Base-by-base conservation (phyloP, 352 stramenopile genomes). In the Globisporangium heterothallicum region DNA sequence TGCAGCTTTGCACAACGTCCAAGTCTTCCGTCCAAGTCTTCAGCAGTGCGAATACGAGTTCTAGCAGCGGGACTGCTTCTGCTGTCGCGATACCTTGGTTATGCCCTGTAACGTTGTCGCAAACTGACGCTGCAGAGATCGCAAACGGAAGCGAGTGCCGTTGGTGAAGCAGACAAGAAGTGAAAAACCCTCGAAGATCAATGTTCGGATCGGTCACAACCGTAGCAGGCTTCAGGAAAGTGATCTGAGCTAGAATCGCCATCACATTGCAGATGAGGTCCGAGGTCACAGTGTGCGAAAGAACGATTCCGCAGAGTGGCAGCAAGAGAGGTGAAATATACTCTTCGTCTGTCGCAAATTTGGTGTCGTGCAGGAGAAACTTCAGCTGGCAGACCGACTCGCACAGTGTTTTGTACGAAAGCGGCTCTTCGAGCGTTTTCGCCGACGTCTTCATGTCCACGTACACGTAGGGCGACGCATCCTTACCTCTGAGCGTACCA, bases 161-260 rank as follows among this genome's bases (percentile, higher is more conserved):
- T 8, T 70, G 58, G 16, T 70, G 64, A 6, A 70, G 26, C 8
- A 45, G 56, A 18, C 49, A 73, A 2, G 53, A 64, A 18, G 64
- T 53, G 38, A 66, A 36, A 7, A 73, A 30, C 13, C 30, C 56
- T 24, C 10, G 44, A 27, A 64, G 32, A 25, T 72, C 49, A 8
- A 64, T 10, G 2, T 38, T 14, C 0, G 59, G 13, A 12, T 61
- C 56, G 0, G 27, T 53, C 21, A 61, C 6, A 0, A 72, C 12
- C n/a, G 51, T 44, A 2, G 45, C 51, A 14, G 60, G 61, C 6
- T 58, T 58, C 18, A 67, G 49, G 21, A 72, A 72, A 16, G 57
- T 27, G 36, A 72, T 56, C 34, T 69, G 60, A 6, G 51, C 41
- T 8, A 68, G 27, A 2, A 55, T 40, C 49, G 58, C 45, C 55